These are phyloP conservation scores for Peniophora sp. DNA, from an alignment of 1,284 basidiomycete genomes.

Conservation along the genomic window DNA sequence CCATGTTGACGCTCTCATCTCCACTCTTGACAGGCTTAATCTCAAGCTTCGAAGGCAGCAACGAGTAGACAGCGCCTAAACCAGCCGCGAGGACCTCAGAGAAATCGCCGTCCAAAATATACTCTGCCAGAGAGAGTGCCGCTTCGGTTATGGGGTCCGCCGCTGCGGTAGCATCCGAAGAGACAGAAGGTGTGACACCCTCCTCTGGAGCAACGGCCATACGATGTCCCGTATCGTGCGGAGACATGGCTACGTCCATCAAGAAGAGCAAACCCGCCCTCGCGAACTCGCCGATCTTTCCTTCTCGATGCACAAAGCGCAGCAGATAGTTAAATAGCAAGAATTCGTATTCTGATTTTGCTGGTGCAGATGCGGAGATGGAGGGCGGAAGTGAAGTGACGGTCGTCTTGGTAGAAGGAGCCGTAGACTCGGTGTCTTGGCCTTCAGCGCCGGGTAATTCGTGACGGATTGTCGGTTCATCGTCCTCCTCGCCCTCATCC, in stretches of 20 bases:
- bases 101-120: slow-evolving; percentile 93
- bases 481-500: slow-evolving; percentile 25
- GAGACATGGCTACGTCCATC: slow-evolving; percentile 90
- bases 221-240: slow-evolving; percentile 41
- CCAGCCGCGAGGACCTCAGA: slow-evolving; percentile 94
- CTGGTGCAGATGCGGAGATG: slow-evolving; percentile 46
- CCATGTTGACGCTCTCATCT: slow-evolving; percentile 41
- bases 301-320: slow-evolving; percentile 92
- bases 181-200: slow-evolving; percentile 16
- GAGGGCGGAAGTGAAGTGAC: slow-evolving; percentile 42
- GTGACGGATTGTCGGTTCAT: slow-evolving; percentile 15
- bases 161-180: slow-evolving; percentile 18
- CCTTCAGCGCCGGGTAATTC: no score
- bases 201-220: slow-evolving; percentile 24
- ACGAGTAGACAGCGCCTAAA: slow-evolving; percentile 87
- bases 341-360: slow-evolving; percentile 80
- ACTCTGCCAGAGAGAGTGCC: slow-evolving; percentile 81
- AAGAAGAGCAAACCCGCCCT: slow-evolving; percentile 88
- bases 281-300: slow-evolving; percentile 89
- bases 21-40: slow-evolving; percentile 38
- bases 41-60: slow-evolving; percentile 82
- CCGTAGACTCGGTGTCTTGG: slow-evolving; percentile 35
- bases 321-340: slow-evolving; percentile 93
- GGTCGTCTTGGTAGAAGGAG: slow-evolving; percentile 52
- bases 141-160: slow-evolving; percentile 75